Conservation (phyloP, 352 stramenopile genomes). For the Phytophthora idaei region DNA sequence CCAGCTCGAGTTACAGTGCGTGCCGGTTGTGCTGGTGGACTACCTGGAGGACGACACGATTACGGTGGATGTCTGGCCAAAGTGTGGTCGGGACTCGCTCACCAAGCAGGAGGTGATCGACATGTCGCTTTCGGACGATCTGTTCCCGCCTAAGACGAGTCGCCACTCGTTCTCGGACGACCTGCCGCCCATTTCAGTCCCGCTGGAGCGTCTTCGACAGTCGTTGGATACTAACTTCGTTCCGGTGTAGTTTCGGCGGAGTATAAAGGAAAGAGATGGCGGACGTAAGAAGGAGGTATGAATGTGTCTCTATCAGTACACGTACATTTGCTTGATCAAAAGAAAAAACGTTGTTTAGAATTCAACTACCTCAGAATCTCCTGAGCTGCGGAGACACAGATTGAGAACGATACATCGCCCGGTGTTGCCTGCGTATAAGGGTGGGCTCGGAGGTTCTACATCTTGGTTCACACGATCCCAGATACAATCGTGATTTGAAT, state of each 20-base stretch:
- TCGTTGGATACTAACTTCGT: conserved; percentile 44
- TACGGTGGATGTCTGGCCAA: conserved; percentile 87
- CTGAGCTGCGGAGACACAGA: too few relatives aligned
- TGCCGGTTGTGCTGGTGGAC: conserved; percentile 82
- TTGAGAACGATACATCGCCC: too few relatives aligned
- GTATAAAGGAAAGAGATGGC: too few relatives aligned
- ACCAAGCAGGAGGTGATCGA: conserved; percentile 86
- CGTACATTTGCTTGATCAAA: too few relatives aligned
- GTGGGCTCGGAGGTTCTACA: too few relatives aligned
- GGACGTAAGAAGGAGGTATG: too few relatives aligned
- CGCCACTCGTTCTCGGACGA: conserved; percentile 87
- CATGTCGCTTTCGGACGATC: conserved; percentile 81
- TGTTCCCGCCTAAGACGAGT: conserved; percentile 89
- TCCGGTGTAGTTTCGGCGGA: conserved; percentile 30
- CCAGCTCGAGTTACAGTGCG: conserved; percentile 67
- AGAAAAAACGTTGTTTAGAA: too few relatives aligned
- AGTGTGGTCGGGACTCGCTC: conserved; percentile 80
- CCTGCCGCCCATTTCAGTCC: conserved; percentile 81
- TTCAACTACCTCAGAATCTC: too few relatives aligned
- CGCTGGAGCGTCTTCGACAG: conserved; percentile 61
- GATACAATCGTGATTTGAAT: too few relatives aligned
- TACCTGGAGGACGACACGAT: conserved; percentile 86
- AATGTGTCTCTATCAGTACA: too few relatives aligned
- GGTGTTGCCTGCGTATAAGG: too few relatives aligned
- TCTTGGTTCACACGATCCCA: too few relatives aligned